A percentile compares a stretch with the other conserved stretches of the same genome.
Conservation (phyloP, 768 basidiomycete genomes). For the Phanerochaete sordida region DNA sequence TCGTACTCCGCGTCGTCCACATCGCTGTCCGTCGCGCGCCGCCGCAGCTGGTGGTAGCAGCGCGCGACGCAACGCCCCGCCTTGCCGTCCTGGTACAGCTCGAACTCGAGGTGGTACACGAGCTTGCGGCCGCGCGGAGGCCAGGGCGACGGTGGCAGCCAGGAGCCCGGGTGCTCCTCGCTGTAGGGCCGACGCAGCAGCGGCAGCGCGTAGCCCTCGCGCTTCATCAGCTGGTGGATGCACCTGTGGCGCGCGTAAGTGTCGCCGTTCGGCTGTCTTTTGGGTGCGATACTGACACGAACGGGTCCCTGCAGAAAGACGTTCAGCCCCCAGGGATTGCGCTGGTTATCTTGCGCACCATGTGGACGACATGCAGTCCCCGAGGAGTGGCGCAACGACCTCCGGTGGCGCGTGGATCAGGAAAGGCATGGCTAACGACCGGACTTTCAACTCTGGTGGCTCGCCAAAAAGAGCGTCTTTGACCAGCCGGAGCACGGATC, state of each 20-base stretch:
- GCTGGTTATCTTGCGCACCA: not conserved
- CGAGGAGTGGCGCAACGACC: not conserved
- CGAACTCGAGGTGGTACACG: not conserved
- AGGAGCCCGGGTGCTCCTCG: not conserved
- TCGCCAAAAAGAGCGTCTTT: not conserved
- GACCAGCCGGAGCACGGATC: not conserved
- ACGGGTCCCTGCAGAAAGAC: not conserved
- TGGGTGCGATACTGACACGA: not conserved
- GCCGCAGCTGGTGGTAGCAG: not conserved
- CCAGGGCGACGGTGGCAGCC: not conserved
- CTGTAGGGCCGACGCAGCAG: not conserved
- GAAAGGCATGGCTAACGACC: not conserved
- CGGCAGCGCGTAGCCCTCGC: not conserved
- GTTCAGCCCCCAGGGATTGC: not conserved
- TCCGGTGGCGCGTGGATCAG: not conserved
- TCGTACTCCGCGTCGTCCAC: not conserved
- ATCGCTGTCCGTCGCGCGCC: not conserved
- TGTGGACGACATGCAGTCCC: not conserved
- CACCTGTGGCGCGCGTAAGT: not conserved
- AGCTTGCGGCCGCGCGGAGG: not conserved
- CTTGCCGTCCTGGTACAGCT: not conserved
- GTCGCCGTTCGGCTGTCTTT: not conserved
- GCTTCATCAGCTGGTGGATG: not conserved
- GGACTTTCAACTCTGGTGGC: not conserved
- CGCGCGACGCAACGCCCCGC: not conserved